A percentile compares a stretch with the other conserved stretches of the same genome.
These are phyloP conservation scores for Gardenia jasminoides DNA, from an alignment of 257 asterid species.

Conservation along the genomic window DNA sequence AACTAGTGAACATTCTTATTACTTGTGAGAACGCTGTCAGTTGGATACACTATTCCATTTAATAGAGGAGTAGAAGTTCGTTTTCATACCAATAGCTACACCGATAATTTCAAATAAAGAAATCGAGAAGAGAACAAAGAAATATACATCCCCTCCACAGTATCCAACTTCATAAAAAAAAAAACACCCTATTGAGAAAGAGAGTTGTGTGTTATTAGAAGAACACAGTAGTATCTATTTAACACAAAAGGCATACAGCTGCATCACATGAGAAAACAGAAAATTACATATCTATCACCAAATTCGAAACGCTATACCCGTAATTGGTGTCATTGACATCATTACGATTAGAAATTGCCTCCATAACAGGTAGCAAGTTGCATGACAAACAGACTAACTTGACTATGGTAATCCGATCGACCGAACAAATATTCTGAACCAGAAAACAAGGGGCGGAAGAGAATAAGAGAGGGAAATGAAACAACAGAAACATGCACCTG, in stretches of 20 bases:
- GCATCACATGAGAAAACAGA: background rate
- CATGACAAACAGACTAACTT: background rate
- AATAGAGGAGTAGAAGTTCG: background rate
- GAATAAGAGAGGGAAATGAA: background rate
- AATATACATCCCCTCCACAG: background rate
- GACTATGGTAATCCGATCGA: background rate
- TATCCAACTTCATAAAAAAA: background rate
- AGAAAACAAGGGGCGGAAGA: background rate
- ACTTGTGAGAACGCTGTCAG: background rate
- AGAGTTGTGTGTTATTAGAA: background rate
- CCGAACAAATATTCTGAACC: background rate
- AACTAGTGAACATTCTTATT: background rate
- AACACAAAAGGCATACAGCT: background rate
- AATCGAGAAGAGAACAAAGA: too few species aligned
- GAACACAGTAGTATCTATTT: background rate
- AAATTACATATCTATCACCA: background rate
- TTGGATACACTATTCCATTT: background rate
- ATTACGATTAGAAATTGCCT: background rate
- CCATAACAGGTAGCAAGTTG: background rate
- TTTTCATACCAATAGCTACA: background rate
- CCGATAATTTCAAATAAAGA: too few species aligned
- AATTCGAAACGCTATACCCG: background rate
- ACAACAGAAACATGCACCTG: conserved; percentile 45
- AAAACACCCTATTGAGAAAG: too few species aligned
- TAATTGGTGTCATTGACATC: background rate